Evolutionary conservation across 768 basidiomycete genomes (phyloP), one percentile per base, ranked within the genome.

Genomic region (Panaeolus cyanescens): DNA sequence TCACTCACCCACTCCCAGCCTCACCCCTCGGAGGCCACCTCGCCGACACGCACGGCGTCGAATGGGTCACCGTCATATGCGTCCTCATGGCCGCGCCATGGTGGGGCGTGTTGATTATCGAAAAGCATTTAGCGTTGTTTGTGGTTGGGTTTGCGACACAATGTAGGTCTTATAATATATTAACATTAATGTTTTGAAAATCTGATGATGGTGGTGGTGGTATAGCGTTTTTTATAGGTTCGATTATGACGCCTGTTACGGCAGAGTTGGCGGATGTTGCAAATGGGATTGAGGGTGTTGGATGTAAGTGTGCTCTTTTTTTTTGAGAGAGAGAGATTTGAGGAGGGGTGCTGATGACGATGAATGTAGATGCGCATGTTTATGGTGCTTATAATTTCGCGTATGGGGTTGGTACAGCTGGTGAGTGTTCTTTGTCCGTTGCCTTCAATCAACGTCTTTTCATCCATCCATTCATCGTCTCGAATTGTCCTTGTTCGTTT

Each of bases 361-460:
- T 36, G 50, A 30, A n/a, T n/a, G n/a, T 65, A 92, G 91, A 88
- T 71, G 90, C 83, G 0, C 90, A 92, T 66, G 80, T 89, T 3
- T 92, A 90, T 66, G 90, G 85, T 3, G 86, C 85, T 0, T 91
- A 90, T 69, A 93, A 91, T 73, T 68, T 92, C 10, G 85, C 84
- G 2, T 91, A 86, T 62, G 90, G 87, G 1, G 69, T 89, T 59
- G 90, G 89, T 31, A 81, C 86, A 32, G 74, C 84, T 50, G 68
- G 90, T 90, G 64, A 70, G 83, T 75, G 17, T 55, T 34, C 17
- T n/a, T n/a, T n/a, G n/a, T n/a, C n/a, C n/a, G n/a, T n/a, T n/a
- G n/a, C n/a, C n/a, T n/a, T n/a, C n/a, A n/a, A n/a, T n/a, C n/a
- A n/a, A n/a, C n/a, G n/a, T n/a, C n/a, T n/a, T n/a, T n/a, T n/a